Evolutionary conservation across 306 rosid species (phyloP), one percentile per base, ranked within the genome.

Genomic region (Vigna radiata): DNA sequence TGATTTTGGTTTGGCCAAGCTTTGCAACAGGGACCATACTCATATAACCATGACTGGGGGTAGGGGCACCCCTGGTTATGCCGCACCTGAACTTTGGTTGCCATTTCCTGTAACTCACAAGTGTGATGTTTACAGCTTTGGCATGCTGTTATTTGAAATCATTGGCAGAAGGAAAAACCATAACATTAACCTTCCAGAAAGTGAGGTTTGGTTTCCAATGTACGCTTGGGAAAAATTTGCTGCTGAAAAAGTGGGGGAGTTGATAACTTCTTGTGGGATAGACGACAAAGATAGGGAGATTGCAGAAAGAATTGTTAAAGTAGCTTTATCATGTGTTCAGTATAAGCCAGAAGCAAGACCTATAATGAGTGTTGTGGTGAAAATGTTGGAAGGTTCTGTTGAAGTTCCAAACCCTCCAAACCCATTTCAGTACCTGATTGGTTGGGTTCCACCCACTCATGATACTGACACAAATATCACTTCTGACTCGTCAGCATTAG

Each of bases 331-430:
- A 16, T 86, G 89, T 75, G 86, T 79, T 8, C 86, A 86, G 44
- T 62, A 79, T 29, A 62, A n/a, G 17, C 86, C 89, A 1, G 62
- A 76, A 46, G 73, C 13, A 10, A 83, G 87, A 9, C 87, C 89
- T 23, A 2, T 55, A 21, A 86, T 83, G 83, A 73, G 85, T 68
- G 56, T 23, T 37, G 83, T 82, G 43, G 89, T 79, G 76, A 83
- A 83, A 68, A 76, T 83, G 85, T 79, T 86, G 76, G 89, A 88
- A 76, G 87, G 91, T 65, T 71, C 55, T 17, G 11, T 67, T 9
- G 86, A 83, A 33, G 58, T 85, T 77, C 81, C 82, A 33, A 47
- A 63, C 18, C 89, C 85, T 18, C 21, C 55, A 16, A 65, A 82
- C 41, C 87, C 85, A 9, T 85, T 80, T 39, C 69, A 59, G 55